Conservation (phyloP, 2,329 filamentous ascomycete genomes). For the Xylariaceae sp. region DNA sequence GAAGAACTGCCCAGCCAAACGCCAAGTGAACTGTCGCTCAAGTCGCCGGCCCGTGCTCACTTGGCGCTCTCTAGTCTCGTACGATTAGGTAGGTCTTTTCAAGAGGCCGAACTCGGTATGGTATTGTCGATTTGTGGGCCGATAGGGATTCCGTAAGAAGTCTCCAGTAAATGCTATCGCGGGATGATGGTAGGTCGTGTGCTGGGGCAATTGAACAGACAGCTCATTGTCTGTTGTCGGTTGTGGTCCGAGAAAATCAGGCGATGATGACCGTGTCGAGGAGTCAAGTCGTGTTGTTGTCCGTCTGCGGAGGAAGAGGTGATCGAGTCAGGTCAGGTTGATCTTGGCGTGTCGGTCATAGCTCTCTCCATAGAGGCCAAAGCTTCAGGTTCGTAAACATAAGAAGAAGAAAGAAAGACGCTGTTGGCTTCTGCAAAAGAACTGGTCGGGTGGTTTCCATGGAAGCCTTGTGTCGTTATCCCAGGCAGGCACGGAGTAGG, state of each 20-base stretch:
- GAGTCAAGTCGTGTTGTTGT: conserved; percentile 3
- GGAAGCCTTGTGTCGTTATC: neutral
- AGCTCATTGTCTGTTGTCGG: conserved; percentile 26
- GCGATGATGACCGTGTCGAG: conserved; percentile 5
- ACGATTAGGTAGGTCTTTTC: neutral
- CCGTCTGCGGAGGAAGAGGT: conserved; percentile 2
- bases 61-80: conserved; percentile 4
- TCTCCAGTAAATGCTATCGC: conserved; percentile 26
- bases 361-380: neutral
- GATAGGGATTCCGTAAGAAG: neutral
- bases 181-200: conserved; percentile 32
- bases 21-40: neutral
- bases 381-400: neutral
- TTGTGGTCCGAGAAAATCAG: conserved; percentile 13
- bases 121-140: neutral
- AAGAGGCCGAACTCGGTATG: neutral
- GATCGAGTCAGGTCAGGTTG: neutral
- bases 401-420: neutral
- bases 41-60: neutral
- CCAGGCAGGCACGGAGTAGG: neutral
- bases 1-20: neutral
- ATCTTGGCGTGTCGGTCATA: conserved; percentile 11
- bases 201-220: conserved; percentile 22
- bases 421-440: neutral
- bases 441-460: neutral